Percentiles rank a stretch among this genome's conserved stretches.
These are phyloP conservation scores for Exsudoporus frostii DNA, from an alignment of 768 basidiomycete species.

Conservation along the genomic window DNA sequence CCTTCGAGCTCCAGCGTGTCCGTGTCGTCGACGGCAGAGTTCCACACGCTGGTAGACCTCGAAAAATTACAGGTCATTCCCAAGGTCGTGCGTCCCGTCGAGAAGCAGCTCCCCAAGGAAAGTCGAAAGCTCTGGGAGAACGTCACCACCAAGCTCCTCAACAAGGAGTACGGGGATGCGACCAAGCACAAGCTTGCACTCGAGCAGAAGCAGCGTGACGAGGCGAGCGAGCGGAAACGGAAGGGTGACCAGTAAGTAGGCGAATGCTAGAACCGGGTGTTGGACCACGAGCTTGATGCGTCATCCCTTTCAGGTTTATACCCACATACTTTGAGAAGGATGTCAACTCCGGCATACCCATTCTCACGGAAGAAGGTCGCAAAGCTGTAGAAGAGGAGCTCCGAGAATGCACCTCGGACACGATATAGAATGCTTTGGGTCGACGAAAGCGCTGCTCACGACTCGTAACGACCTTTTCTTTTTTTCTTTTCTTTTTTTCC, in stretches of 20 bases:
- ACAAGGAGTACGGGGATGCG: conserved; percentile 88
- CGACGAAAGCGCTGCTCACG: background rate
- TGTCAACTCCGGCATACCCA: conserved; percentile 61
- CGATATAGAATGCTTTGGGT: conserved; percentile 11
- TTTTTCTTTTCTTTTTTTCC: background rate
- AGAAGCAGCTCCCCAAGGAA: conserved; percentile 75
- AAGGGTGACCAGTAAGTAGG: conserved; percentile 71
- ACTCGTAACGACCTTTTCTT: conserved; percentile 6
- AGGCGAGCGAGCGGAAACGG: conserved; percentile 81
- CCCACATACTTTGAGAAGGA: conserved; percentile 75
- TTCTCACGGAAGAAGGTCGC: conserved; percentile 64
- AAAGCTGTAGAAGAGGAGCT: conserved; percentile 76
- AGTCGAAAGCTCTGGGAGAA: conserved; percentile 85
- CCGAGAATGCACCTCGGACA: conserved; percentile 13
- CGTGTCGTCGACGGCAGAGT: conserved; percentile 46
- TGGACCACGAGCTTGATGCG: background rate
- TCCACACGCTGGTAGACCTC: conserved; percentile 72
- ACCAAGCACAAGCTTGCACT: conserved; percentile 89
- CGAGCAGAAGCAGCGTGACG: conserved; percentile 91
- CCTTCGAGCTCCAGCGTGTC: conserved; percentile 48
- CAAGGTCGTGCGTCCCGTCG: conserved; percentile 80
- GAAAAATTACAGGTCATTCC: conserved; percentile 67
- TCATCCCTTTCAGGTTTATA: conserved; percentile 49
- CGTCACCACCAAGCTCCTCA: conserved; percentile 70
- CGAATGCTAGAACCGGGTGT: background rate